Evolutionary conservation across 768 basidiomycete genomes (phyloP).

Genomic region (Leccinum uliginosum): DNA sequence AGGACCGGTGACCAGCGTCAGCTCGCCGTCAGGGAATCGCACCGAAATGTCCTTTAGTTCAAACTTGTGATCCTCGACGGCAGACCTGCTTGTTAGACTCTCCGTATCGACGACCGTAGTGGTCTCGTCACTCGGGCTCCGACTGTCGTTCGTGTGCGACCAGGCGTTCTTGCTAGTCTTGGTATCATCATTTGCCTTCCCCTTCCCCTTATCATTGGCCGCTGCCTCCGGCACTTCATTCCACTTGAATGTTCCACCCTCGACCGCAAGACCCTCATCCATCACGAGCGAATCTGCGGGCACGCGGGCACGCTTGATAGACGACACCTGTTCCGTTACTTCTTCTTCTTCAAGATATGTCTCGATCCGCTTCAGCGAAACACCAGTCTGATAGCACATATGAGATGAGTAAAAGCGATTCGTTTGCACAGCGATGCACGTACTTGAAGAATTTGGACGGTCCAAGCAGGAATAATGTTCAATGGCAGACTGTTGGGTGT

Average conservation of each 20-base stretch:
- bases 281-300: constrained; percentile 21
- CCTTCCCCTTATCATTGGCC: constrained; percentile 18
- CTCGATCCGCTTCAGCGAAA: constrained; percentile 57
- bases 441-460: constrained; percentile 70
- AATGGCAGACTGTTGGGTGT: constrained; percentile 49
- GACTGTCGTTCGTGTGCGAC: background rate
- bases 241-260: constrained; percentile 54
- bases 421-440: background rate
- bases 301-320: constrained; percentile 39
- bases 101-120: constrained; percentile 12
- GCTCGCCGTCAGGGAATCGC: constrained; percentile 42
- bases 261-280: constrained; percentile 42
- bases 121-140: constrained; percentile 6
- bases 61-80: constrained; percentile 33
- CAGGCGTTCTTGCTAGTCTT: constrained; percentile 3
- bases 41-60: constrained; percentile 42
- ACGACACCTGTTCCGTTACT: constrained; percentile 55
- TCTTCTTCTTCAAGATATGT: constrained; percentile 61
- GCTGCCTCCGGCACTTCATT: constrained; percentile 40
- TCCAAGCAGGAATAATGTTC: constrained; percentile 75
- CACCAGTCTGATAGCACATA: constrained; percentile 38
- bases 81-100: constrained; percentile 10
- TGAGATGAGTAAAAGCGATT: background rate
- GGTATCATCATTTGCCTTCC: constrained; percentile 10
- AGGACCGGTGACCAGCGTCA: constrained; percentile 45